These are phyloP conservation scores for Oryza meridionalis DNA, from an alignment of 176 grass and related monocot species.

Conservation along the genomic window DNA sequence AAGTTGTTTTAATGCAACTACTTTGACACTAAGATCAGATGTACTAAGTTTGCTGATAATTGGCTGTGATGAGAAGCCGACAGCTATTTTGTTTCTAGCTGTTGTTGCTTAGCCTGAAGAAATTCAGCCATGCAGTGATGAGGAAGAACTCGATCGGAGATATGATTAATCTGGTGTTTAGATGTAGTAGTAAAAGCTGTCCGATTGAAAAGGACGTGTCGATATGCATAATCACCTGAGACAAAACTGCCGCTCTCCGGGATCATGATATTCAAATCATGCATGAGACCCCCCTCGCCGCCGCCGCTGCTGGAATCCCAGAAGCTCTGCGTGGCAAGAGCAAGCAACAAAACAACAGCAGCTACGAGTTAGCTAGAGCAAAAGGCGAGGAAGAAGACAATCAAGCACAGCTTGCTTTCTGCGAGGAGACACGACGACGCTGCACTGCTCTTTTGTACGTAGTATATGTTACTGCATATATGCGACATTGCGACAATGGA, in stretches of 20 bases:
- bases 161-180: background rate
- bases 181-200: background rate
- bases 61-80: background rate
- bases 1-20: background rate
- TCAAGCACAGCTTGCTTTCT: background rate
- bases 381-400: slow-evolving; percentile 11
- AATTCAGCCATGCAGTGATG: background rate
- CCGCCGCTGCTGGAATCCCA: slow-evolving; percentile 52
- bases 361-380: slow-evolving; percentile 35
- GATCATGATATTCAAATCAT: slow-evolving; percentile 42
- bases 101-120: slow-evolving; percentile 30
- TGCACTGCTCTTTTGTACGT: background rate
- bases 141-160: background rate
- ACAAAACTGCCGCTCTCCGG: slow-evolving; percentile 46
- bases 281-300: slow-evolving; percentile 40
- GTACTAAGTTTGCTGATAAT: background rate
- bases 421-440: slow-evolving; percentile 13
- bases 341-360: slow-evolving; percentile 26
- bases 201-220: slow-evolving; percentile 12
- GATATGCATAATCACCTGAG: slow-evolving; percentile 57
- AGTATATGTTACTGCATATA: background rate
- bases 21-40: background rate
- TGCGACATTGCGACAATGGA: background rate
- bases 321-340: slow-evolving; percentile 49
- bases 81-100: slow-evolving; percentile 31